A percentile compares a stretch with the other conserved stretches of the same genome.
Evolutionary conservation across 805 yeast genomes (phyloP).

Genomic region (Wickerhamomyces chambardii): DNA sequence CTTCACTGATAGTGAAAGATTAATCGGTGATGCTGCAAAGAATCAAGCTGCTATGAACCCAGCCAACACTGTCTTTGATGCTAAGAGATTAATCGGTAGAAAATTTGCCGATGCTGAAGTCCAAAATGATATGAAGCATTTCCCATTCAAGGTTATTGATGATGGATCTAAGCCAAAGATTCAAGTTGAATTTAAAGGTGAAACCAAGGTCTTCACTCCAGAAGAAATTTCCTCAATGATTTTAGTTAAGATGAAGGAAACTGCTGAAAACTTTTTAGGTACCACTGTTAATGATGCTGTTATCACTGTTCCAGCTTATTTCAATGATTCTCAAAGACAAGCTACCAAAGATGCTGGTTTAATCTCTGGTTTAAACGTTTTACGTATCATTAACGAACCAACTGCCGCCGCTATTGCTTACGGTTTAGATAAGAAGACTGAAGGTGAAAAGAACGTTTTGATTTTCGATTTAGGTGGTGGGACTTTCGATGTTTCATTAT

Average conservation of each 20-base stretch:
- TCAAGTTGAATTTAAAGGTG: slow-evolving; percentile 52
- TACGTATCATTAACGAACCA: slow-evolving; percentile 93
- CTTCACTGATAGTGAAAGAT: slow-evolving; percentile 80
- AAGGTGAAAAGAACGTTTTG: slow-evolving; percentile 78
- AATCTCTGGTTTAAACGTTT: slow-evolving; percentile 89
- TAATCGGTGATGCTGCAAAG: slow-evolving; percentile 67
- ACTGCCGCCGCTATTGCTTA: slow-evolving; percentile 97
- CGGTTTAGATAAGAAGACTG: slow-evolving; percentile 75
- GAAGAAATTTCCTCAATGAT: slow-evolving; percentile 96
- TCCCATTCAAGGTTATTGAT: slow-evolving; percentile 76
- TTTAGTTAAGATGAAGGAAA: slow-evolving; percentile 81
- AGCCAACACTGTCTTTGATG: slow-evolving; percentile 81
- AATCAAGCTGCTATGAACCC: slow-evolving; percentile 96
- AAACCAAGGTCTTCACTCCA: slow-evolving; percentile 81
- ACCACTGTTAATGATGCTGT: slow-evolving; percentile 82
- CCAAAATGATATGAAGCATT: slow-evolving; percentile 69
- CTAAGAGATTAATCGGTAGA: slow-evolving; percentile 92
- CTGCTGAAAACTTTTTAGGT: slow-evolving; percentile 89
- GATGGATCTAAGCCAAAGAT: slow-evolving; percentile 71
- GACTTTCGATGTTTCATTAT: slow-evolving; percentile 91
- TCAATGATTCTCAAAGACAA: slow-evolving; percentile 95
- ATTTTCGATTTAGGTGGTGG: slow-evolving; percentile 98
- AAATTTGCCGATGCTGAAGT: slow-evolving; percentile 75
- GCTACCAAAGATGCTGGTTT: slow-evolving; percentile 96
- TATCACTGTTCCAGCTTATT: slow-evolving; percentile 92